Evolutionary conservation across 164 flowering plant species (phyloP), one percentile per base, ranked within the genome.

Genomic region (Paratinospora sagittata): DNA sequence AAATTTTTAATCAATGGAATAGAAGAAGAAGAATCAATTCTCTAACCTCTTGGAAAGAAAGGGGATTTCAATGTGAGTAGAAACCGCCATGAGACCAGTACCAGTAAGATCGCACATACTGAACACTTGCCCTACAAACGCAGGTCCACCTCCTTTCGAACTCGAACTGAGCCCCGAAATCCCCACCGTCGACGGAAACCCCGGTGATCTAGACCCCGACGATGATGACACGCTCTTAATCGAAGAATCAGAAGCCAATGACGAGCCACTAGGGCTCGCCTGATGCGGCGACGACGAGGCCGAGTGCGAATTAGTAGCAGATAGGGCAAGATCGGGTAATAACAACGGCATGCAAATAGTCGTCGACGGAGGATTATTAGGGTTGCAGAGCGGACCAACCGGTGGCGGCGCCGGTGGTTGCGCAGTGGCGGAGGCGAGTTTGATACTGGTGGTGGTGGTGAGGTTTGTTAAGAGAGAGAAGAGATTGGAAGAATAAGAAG

Each of bases 51-150:
- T 83, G 26, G 95, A 84, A 24, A 90, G 63, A 68, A 94, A 91
- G 49, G 98, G 98, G 4, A 93, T 80, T 33, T 89, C 87, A 36
- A 88, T 76, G 66, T 85, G 96, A 21, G 90, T 85, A 0, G 95
- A 85, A 24, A 90, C 93, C 2, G 97, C 91, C 93, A 94, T 94
- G 73, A 94, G 88, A 41, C 98, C 97, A 13, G 92, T 87, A 11
- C 98, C 97, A 11, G 95, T 88, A 66, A 90, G 86, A 70, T 94
- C 98, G 67, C 97, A 92, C 97, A 92, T 92, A 73, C 93, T 90
- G 77, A 92, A 94, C 11, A 92, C 98, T 80, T 90, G 97, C 2
- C 98, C 97, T 3, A 94, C 97, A 69, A 94, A 94, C 63, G 98
- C 97, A 52, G 98, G 98, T 0, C 98, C 96, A n/a, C 89, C 84